Evolutionary conservation across 768 basidiomycete genomes (phyloP).

Genomic region (Mycena polygramma): DNA sequence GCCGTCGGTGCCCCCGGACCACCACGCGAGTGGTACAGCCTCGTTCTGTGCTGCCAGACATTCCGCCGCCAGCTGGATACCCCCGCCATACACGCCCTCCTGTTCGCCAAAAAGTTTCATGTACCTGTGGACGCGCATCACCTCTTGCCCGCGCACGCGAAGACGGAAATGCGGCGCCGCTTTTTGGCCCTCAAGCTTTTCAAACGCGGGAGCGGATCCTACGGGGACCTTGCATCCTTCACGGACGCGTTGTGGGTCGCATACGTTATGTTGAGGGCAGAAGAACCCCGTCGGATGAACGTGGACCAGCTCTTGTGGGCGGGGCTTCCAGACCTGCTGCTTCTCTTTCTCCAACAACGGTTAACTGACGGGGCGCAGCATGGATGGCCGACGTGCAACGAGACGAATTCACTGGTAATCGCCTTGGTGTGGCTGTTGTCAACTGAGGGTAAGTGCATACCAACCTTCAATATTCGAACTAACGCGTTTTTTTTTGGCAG

Average conservation of each 20-base stretch:
- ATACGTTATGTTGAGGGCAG: constrained; percentile 71
- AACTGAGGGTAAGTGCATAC: constrained; percentile 55
- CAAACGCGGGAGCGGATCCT: constrained; percentile 45
- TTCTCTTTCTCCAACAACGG: constrained; percentile 47
- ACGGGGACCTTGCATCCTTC: constrained; percentile 51
- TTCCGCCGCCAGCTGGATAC: constrained; percentile 31
- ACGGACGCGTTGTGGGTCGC: constrained; percentile 64
- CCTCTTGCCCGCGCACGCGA: constrained; percentile 51
- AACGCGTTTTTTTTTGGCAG: constrained; percentile 31
- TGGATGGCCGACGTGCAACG: constrained; percentile 65
- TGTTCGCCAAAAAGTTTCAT: constrained; percentile 67
- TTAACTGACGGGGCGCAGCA: constrained; percentile 39
- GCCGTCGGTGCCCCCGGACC: constrained; percentile 25
- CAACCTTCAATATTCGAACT: constrained; percentile 41
- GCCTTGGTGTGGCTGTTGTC: constrained; percentile 63
- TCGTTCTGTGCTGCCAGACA: constrained; percentile 27
- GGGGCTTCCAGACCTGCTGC: constrained; percentile 56
- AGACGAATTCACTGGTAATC: constrained; percentile 60
- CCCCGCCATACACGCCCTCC: constrained; percentile 44
- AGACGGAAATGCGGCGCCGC: constrained; percentile 61
- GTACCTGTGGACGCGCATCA: constrained; percentile 55
- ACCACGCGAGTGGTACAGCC: constrained; percentile 29
- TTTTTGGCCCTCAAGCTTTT: constrained; percentile 60
- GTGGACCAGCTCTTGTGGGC: constrained; percentile 60
- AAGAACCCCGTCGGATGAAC: constrained; percentile 61